Base-by-base conservation (phyloP, 176 grass and related monocot species). In the Oryza coarctata region DNA sequence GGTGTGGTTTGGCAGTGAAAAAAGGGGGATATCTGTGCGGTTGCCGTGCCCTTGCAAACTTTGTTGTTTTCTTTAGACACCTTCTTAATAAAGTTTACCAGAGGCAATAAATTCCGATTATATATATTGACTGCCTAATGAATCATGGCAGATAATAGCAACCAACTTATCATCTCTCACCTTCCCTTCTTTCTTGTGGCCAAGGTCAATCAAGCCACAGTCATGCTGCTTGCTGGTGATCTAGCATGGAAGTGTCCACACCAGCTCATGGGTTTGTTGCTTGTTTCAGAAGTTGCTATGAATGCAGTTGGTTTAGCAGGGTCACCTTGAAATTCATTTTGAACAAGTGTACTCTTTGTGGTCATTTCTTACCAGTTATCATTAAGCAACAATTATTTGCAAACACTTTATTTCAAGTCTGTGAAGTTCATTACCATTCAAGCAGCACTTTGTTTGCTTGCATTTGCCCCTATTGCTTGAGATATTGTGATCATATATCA, bases 331-430 rank as follows among this genome's bases (percentile, higher is more conserved):
- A 55, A 64, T 70, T 45, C 60, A 38, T 61, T 74, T 65, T 57
- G 9, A 80, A 71, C 25, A 76, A 66, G 29, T 10, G 17, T 38
- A 36, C 69, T 63, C 34, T 41, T 23, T 65, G 31, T 10, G 70
- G 23, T 39, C 5, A 6, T 28, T 50, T 66, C 7, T 55, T 55
- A 55, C 20, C 2, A 9, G 20, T 45, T 39, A 40, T 7, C 7
- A 84, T 72, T 43, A 78, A 73, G 52, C 13, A 52, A 65, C 41
- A 82, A 83, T 55, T 28, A 60, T 78, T 66, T 66, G 43, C 14
- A 58, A 68, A 65, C 1, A 20, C 39, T 14, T 41, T 9, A 31
- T 71, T 81, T 80, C 13, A 79, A 67, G 14, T 78, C 52, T 26
- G 28, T 44, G 25, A 47, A 87, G 15, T 36, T 66, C 40, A 33